These are phyloP conservation scores for Avena insularis DNA, from an alignment of 176 grass and related monocot species.

Conservation along the genomic window DNA sequence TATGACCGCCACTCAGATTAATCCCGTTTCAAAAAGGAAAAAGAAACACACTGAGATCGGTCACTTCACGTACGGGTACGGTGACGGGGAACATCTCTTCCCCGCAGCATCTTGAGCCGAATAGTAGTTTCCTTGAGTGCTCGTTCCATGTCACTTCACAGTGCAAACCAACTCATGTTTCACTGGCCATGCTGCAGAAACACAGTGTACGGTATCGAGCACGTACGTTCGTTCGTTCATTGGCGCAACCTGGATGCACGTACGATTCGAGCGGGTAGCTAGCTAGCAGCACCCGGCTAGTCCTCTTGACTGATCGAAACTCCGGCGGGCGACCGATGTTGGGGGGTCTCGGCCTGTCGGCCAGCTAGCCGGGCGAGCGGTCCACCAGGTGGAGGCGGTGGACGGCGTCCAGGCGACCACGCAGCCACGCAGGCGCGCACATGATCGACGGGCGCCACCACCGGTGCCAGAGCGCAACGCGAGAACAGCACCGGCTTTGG, in stretches of 20 bases:
- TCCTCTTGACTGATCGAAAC: background rate
- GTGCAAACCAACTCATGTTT: background rate
- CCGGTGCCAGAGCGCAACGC: background rate
- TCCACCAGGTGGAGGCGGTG: conserved; percentile 25
- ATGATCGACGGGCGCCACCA: background rate
- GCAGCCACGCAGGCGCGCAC: background rate
- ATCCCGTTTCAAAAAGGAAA: no score
- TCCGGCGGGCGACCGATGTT: background rate
- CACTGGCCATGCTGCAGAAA: background rate
- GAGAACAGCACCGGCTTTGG: background rate
- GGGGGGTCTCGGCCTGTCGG: background rate
- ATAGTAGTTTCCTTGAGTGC: background rate
- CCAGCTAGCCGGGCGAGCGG: background rate
- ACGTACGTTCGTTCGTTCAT: background rate
- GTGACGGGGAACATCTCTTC: background rate
- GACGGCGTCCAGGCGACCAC: conserved; percentile 9
- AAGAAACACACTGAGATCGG: background rate
- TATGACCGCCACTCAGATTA: background rate
- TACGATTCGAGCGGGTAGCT: background rate
- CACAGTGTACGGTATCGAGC: no score
- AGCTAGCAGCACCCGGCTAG: no score
- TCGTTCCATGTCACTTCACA: background rate
- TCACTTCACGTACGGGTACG: background rate
- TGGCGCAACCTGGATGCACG: background rate
- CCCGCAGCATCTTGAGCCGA: background rate